A percentile compares a stretch with the other conserved stretches of the same genome.
Evolutionary conservation across 768 basidiomycete species (phyloP).

Genomic region (Lepiota brunneoincarnata): DNA sequence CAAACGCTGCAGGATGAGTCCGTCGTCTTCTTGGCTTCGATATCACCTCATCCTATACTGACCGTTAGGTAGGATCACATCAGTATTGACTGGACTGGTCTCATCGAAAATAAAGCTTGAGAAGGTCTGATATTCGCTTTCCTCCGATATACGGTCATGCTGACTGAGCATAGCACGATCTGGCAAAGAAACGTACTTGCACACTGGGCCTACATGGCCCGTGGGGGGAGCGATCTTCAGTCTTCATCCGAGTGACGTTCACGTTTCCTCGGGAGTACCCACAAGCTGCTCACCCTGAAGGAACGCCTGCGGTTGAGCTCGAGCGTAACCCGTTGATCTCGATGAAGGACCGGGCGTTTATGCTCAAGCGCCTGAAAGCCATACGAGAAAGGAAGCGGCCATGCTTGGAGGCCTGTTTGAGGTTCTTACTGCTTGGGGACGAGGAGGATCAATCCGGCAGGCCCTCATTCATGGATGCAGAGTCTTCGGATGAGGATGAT

Average conservation of each 20-base stretch:
- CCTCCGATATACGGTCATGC: neutral
- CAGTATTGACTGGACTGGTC: constrained; percentile 63
- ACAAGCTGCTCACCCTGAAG: constrained; percentile 53
- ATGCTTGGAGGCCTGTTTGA: constrained; percentile 80
- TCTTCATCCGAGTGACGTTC: constrained; percentile 87
- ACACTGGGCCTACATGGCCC: constrained; percentile 87
- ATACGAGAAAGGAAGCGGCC: constrained; percentile 75
- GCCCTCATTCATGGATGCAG: constrained; percentile 44
- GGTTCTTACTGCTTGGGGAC: constrained; percentile 73
- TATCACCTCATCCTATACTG: neutral
- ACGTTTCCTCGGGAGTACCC: constrained; percentile 87
- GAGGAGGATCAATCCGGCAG: constrained; percentile 49
- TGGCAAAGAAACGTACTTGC: constrained; percentile 72
- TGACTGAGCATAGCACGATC: constrained; percentile 48
- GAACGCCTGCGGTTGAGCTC: constrained; percentile 74
- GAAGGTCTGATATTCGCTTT: constrained; percentile 47
- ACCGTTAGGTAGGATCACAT: constrained; percentile 59
- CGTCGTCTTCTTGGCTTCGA: constrained; percentile 19
- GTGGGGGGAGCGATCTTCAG: constrained; percentile 84
- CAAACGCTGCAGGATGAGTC: constrained; percentile 75
- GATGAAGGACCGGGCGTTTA: constrained; percentile 70
- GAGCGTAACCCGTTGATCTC: constrained; percentile 83
- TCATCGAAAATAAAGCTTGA: constrained; percentile 80
- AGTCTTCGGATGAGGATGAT: constrained; percentile 66
- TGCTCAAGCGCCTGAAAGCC: constrained; percentile 71